Percentiles rank a stretch among this genome's conserved stretches.
These are phyloP conservation scores for Aschersonia sp. DNA, from an alignment of 2,329 filamentous ascomycete species.

Conservation along the genomic window DNA sequence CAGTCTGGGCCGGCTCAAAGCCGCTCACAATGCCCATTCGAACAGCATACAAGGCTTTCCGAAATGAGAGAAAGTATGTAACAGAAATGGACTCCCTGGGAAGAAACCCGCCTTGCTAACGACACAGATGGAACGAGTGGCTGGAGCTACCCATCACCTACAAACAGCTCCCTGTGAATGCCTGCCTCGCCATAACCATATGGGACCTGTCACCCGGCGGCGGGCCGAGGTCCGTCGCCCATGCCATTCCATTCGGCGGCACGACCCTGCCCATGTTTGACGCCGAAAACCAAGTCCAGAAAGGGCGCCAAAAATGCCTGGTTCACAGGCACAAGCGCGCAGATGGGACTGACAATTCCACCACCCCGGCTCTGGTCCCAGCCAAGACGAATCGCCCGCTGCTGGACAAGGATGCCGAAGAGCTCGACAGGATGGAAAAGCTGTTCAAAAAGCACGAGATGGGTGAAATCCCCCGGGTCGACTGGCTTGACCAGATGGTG, in stretches of 20 bases:
- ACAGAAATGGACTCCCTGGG: background rate
- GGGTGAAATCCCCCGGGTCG: conserved; percentile 83
- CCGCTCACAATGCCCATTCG: conserved; percentile 83
- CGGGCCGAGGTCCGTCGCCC: conserved; percentile 51
- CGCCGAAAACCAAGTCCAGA: conserved; percentile 76
- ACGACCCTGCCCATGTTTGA: conserved; percentile 91
- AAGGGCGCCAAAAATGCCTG: conserved; percentile 82
- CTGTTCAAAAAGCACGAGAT: conserved; percentile 97
- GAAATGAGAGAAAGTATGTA: conserved; percentile 46
- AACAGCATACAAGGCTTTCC: conserved; percentile 85
- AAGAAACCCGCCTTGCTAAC: too few relatives aligned
- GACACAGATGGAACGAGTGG: conserved; percentile 83
- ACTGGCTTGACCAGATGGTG: conserved; percentile 91
- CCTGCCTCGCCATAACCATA: conserved; percentile 79
- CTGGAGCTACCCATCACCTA: conserved; percentile 75
- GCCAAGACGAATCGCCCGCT: conserved; percentile 36
- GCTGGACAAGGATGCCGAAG: conserved; percentile 59
- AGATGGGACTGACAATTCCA: conserved; percentile 68
- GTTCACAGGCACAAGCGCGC: conserved; percentile 70
- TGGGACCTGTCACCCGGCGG: conserved; percentile 87
- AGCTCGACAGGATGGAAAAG: conserved; percentile 77
- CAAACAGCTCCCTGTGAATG: conserved; percentile 64
- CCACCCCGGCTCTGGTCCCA: conserved; percentile 55
- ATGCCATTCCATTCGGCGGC: conserved; percentile 83
- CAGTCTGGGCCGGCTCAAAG: conserved; percentile 93